phyloP scores from a whole-genome alignment of 2,329 filamentous ascomycete species.

The Drechslera avenae region DNA sequence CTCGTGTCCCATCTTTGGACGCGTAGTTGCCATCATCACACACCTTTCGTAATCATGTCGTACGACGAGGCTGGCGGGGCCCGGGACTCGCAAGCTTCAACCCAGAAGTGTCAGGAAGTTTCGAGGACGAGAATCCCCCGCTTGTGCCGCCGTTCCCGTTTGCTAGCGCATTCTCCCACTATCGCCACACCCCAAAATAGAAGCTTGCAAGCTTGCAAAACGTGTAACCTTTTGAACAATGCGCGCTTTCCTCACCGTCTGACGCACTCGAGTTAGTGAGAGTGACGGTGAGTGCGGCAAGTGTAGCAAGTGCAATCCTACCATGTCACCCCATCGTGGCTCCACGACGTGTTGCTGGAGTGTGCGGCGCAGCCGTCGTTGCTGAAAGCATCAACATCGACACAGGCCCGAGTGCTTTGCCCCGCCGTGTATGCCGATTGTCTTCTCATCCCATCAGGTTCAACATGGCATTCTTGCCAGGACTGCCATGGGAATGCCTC shows the following conservation, averaged over 20 bases:
- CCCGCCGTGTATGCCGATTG: background rate
- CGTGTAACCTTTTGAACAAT: background rate
- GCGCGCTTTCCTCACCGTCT: too few relatives aligned
- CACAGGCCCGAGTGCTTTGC: background rate
- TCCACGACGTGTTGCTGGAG: too few relatives aligned
- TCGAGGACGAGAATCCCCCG: conserved; percentile 3
- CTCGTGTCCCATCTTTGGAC: too few relatives aligned
- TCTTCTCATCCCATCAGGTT: background rate
- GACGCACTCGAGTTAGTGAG: too few relatives aligned
- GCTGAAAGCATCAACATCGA: background rate
- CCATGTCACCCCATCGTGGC: background rate
- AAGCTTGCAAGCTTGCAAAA: background rate
- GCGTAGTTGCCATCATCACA: background rate
- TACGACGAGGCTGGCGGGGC: background rate
- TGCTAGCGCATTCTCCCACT: background rate
- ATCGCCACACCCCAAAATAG: conserved; percentile 8
- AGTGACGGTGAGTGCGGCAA: background rate
- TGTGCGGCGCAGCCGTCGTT: background rate
- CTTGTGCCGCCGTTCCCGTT: background rate
- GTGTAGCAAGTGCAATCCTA: background rate
- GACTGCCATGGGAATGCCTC: background rate
- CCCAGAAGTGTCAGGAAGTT: background rate
- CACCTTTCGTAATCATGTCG: background rate
- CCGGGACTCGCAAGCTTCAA: too few relatives aligned
- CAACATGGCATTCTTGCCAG: background rate